Evolutionary conservation across 2,329 filamentous ascomycete species (phyloP), one percentile per base, ranked within the genome.

Genomic region (Elsinoe arachidis): DNA sequence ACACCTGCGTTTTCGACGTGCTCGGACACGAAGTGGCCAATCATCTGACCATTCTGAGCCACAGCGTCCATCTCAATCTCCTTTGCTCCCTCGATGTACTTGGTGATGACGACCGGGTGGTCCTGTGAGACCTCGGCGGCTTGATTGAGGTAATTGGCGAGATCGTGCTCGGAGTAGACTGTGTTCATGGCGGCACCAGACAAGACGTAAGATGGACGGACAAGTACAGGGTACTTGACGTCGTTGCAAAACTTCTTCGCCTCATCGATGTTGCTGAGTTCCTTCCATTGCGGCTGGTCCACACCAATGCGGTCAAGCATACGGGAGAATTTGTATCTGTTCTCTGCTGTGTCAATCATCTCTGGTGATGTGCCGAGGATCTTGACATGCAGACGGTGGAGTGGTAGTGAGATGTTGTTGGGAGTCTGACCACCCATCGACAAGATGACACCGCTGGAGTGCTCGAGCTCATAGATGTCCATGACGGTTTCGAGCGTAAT

Each of bases 31-130:
- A 97, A 97, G 72, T 97, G 93, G 11, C 92, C 90, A 58, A 96
- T 83, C 74, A 97, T 87, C 56, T 82, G 85, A 68, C 93, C 93
- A 64, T 95, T 87, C 66, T 85, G 86, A 56, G 92, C 93, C 44
- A 99, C 93, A 39, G 93, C 93, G 66, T 99, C 93, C 93, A 99
- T 97, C 74, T 99, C 93, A 62, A 99, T 97, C 73, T 99, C 93
- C 79, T 99, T 97, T 63, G 93, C 93, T 64, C 95, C 93, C 78
- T 99, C 93, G 64, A 99, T 97, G 75, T 97, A 99, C 77, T 99
- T 99, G 60, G 92, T 97, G 68, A 99, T 97, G 61, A 99, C 93
- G 10, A 99, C 93, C 0, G 93, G 93, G 71, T 97, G 89, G 61
- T 97, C 92, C 61, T 88, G 85, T 5, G 93, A 97, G 47, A 99